Conservation (phyloP, 306 rosid species). For the Cucurbita pepo region DNA sequence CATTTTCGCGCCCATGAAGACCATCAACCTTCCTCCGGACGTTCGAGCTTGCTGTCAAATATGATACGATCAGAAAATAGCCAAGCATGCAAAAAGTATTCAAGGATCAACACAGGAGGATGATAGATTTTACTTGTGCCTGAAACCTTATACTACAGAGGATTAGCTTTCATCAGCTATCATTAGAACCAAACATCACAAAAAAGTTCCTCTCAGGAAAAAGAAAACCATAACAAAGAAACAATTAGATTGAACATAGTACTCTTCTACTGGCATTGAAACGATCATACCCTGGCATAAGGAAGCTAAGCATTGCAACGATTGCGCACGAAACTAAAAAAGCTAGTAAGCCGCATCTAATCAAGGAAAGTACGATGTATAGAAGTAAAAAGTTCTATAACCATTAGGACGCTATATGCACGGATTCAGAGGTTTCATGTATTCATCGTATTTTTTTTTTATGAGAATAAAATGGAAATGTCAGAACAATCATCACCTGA, state of each 20-base stretch:
- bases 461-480: not conserved
- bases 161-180: not conserved
- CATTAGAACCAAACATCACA: not conserved
- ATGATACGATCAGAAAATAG: not conserved
- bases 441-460: no score
- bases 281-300: not conserved
- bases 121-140: not conserved
- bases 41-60: constrained; percentile 12
- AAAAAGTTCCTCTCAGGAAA: not conserved
- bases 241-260: not conserved
- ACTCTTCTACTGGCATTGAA: not conserved
- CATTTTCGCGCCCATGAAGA: not conserved
- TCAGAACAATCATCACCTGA: not conserved
- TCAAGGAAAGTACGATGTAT: not conserved
- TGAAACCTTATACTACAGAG: not conserved
- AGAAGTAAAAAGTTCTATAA: not conserved
- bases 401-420: no score
- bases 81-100: not conserved
- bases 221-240: not conserved
- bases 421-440: no score
- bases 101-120: not conserved
- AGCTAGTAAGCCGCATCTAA: not conserved
- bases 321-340: not conserved
- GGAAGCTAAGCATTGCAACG: not conserved
- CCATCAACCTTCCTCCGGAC: constrained; percentile 36